These are phyloP conservation scores for Musa troglodytarum DNA, from an alignment of 176 grass and related monocot genomes.

Conservation along the genomic window DNA sequence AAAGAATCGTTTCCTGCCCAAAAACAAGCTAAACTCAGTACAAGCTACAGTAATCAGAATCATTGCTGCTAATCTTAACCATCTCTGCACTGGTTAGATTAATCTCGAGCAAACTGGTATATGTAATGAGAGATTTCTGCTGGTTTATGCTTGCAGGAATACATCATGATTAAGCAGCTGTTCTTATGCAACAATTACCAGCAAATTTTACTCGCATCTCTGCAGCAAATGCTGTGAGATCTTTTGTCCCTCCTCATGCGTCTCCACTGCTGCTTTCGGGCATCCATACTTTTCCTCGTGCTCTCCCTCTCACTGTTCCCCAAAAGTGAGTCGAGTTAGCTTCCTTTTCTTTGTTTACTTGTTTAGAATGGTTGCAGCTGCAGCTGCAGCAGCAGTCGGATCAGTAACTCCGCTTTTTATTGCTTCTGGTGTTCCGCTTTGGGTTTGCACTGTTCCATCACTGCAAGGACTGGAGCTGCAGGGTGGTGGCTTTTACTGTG, in stretches of 20 bases:
- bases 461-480: not conserved
- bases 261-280: not conserved
- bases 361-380: no score
- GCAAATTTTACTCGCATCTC: not conserved
- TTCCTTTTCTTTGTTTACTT: not conserved
- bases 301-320: not conserved
- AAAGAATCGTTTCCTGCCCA: no score
- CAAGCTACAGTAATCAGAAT: no score
- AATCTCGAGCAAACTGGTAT: no score
- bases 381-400: no score
- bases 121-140: no score
- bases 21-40: no score
- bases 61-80: no score
- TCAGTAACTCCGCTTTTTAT: not conserved
- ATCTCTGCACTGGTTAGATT: no score
- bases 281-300: not conserved
- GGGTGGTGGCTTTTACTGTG: constrained; percentile 10
- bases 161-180: not conserved
- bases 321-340: not conserved
- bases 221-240: not conserved
- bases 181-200: not conserved
- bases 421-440: not conserved
- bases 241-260: not conserved
- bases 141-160: not conserved
- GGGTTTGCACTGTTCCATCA: not conserved